Conservation (phyloP, 78 protist genomes). For the Bodo saltans region DNA sequence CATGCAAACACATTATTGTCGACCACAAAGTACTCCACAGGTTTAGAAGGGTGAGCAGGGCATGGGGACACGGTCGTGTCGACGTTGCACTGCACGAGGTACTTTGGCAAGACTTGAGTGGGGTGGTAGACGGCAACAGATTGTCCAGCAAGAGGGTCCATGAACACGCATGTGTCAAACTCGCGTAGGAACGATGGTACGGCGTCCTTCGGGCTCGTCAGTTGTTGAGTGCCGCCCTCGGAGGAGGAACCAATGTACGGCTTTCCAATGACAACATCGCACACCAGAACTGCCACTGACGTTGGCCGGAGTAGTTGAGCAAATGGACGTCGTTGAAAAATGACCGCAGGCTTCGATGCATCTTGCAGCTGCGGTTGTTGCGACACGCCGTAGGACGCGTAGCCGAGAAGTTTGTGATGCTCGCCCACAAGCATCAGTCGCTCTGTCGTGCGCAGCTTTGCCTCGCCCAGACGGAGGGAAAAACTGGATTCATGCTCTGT, state of each 20-base stretch:
- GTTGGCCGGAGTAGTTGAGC: not conserved
- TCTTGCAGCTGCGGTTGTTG: not conserved
- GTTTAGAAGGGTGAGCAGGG: not conserved
- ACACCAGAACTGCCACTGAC: not conserved
- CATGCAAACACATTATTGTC: not conserved
- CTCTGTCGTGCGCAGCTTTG: not conserved
- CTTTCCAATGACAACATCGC: not conserved
- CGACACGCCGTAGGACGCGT: not conserved
- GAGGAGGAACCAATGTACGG: too few species aligned
- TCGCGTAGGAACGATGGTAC: too few species aligned
- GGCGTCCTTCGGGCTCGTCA: too few species aligned
- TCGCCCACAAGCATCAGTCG: not conserved
- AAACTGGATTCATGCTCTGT: not conserved
- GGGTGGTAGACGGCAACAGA: not conserved
- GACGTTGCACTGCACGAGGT: not conserved
- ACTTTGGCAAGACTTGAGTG: not conserved
- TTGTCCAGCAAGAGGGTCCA: not conserved
- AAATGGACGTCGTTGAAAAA: not conserved
- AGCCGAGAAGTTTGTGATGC: not conserved
- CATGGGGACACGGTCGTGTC: not conserved
- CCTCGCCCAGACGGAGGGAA: not conserved
- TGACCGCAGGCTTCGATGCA: too few species aligned
- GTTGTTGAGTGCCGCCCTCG: too few species aligned
- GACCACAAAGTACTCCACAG: not conserved
- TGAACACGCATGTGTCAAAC: too few species aligned